These are phyloP conservation scores for Acrocalymma vagum DNA, from an alignment of 2,329 filamentous ascomycete genomes.

Conservation along the genomic window DNA sequence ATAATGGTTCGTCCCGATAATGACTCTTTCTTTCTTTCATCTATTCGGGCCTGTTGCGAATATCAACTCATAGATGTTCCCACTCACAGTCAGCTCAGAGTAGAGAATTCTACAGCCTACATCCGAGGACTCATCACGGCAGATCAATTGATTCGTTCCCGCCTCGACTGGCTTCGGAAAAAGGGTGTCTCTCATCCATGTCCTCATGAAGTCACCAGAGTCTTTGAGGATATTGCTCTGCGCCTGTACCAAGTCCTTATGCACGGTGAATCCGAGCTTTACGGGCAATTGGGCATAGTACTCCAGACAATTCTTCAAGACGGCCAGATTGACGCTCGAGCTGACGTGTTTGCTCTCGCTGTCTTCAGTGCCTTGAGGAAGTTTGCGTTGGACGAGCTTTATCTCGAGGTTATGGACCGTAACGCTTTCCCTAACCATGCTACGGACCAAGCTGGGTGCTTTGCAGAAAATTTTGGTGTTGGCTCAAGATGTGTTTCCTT, in stretches of 20 bases:
- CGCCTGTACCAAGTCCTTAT: slow-evolving; percentile 11
- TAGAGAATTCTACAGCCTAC: slow-evolving; percentile 17
- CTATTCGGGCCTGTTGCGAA: slow-evolving; percentile 16
- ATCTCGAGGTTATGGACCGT: slow-evolving; percentile 65
- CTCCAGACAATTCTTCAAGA: slow-evolving; percentile 11
- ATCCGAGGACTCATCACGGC: slow-evolving; percentile 14
- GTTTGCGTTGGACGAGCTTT: slow-evolving; percentile 65
- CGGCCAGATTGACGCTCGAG: slow-evolving; percentile 18
- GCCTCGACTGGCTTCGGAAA: slow-evolving; percentile 14
- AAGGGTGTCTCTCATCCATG: neutral
- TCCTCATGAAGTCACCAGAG: too few species aligned
- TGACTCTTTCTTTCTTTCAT: slow-evolving; percentile 14
- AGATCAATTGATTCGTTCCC: slow-evolving; percentile 14
- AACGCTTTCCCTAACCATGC: slow-evolving; percentile 66
- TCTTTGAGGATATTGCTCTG: slow-evolving; percentile 2
- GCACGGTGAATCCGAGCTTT: slow-evolving; percentile 12
- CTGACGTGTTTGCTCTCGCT: slow-evolving; percentile 62
- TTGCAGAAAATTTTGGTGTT: slow-evolving; percentile 67
- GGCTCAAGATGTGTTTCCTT: slow-evolving; percentile 68
- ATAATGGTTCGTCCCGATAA: slow-evolving; percentile 14
- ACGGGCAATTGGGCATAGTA: slow-evolving; percentile 14
- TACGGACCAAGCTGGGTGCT: slow-evolving; percentile 66
- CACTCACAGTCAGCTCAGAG: slow-evolving; percentile 17
- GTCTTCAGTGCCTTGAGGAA: slow-evolving; percentile 64
- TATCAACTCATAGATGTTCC: slow-evolving; percentile 21